Evolutionary conservation across 257 asterid genomes (phyloP), one percentile per base, ranked within the genome.

Genomic region (Salvia miltiorrhiza): DNA sequence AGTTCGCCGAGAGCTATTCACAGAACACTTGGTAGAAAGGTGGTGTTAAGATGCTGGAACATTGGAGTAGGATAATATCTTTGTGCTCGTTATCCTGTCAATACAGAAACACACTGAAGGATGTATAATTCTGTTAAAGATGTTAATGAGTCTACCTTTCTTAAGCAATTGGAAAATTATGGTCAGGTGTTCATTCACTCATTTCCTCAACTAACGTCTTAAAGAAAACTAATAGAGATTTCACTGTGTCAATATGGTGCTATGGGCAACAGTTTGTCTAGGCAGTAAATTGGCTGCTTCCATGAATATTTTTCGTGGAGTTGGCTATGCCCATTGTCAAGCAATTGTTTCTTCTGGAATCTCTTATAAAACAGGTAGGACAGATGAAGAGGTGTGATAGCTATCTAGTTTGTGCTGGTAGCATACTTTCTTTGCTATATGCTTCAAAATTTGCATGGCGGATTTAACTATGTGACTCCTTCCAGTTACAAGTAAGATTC

Each of bases 401-500:
- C 77, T 75, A 47, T 71, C 73, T 80, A 75, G 73, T 67, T 79
- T 81, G 73, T 67, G 80, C 70, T 64, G 78, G 77, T 80, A 77
- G 79, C 70, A 43, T 76, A 60, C 80, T 58, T 72, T 79, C 67
- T 84, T 60, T 74, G 73, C 84, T 77, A 54, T 78, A 76, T 78
- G 76, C 78, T 77, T 78, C 58, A 45, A 55, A 75, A 72, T 74
- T 81, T 81, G 86, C 94, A 85, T 85, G 87, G 79, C 54, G 81
- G 81, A 59, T 70, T 80, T 56, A 77, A 70, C 63, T 76, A 43
- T 76, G 30, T 76, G 80, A 71, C 75, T 81, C 67, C 85, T 60
- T 80, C 81, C 65, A 48, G 65, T 62, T 66, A 47, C 84, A 85
- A 78, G 86, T 85, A 89, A 83, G 92, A 74, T 72, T 76, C 24